phyloP scores from a whole-genome alignment of 2,329 filamentous ascomycete species.

The Botrytis fabae region DNA sequence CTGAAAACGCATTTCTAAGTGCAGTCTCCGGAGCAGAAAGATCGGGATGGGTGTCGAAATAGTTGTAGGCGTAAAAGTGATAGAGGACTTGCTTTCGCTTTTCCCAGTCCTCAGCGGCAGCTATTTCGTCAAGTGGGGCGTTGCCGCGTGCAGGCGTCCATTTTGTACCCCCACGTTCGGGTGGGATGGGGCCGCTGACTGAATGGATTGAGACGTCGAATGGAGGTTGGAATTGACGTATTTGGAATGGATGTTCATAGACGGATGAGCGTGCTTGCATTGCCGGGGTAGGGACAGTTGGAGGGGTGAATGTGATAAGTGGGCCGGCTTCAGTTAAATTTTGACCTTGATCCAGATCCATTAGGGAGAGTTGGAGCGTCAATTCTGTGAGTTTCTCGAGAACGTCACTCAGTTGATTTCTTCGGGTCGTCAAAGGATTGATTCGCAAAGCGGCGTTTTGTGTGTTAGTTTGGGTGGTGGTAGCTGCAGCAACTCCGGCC shows the following conservation, averaged over 20 bases:
- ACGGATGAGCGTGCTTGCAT: neutral
- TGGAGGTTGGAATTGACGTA: neutral
- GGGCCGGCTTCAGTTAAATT: neutral
- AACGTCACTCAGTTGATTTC: neutral
- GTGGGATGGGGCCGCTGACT: neutral
- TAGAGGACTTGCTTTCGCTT: constrained; percentile 2
- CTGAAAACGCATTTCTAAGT: neutral
- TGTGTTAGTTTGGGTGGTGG: neutral
- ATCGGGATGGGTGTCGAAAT: constrained; percentile 4
- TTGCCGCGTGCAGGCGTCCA: neutral
- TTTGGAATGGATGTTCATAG: neutral
- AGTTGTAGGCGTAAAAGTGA: constrained; percentile 2
- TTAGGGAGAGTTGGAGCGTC: neutral
- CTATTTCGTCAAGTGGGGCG: neutral
- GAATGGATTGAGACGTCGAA: neutral
- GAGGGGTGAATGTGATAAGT: neutral
- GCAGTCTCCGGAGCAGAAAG: neutral
- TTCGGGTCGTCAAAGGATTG: neutral
- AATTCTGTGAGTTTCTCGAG: neutral
- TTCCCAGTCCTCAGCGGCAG: neutral
- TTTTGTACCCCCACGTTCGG: neutral
- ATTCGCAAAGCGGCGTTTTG: neutral
- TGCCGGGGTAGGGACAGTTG: neutral
- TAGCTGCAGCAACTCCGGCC: neutral
- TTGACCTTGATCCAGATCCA: neutral